Conservation (phyloP, 768 basidiomycete species). For the Mrakia frigida region DNA sequence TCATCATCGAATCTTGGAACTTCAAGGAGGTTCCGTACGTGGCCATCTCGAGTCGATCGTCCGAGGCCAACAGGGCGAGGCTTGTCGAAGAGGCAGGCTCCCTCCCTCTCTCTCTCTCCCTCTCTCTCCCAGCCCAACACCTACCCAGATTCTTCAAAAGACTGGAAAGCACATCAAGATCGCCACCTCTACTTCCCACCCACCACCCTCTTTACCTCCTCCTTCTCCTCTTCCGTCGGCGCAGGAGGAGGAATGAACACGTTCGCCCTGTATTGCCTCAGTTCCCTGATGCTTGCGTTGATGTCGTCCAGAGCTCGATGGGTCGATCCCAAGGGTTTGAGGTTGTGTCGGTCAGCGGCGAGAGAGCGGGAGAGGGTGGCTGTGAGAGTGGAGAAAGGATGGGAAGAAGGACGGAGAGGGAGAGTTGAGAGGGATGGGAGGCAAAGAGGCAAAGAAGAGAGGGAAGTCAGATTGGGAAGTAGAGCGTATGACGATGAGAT, state of each 20-base stretch:
- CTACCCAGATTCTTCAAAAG: too few species aligned
- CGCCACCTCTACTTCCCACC: neutral
- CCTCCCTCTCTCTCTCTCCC: too few species aligned
- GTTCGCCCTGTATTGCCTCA: conserved; percentile 19
- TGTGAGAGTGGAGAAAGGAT: neutral
- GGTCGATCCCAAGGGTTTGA: conserved; percentile 3
- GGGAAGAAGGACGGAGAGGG: neutral
- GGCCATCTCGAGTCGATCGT: too few species aligned
- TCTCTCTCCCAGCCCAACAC: too few species aligned
- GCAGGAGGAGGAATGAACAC: conserved; percentile 8
- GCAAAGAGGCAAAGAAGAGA: neutral
- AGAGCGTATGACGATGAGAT: neutral
- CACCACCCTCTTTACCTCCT: conserved; percentile 27
- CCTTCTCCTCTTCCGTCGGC: neutral
- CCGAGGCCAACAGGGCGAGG: too few species aligned
- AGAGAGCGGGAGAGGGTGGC: conserved; percentile 8
- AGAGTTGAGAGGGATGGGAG: neutral
- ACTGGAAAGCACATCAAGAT: too few species aligned
- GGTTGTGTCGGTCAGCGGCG: neutral
- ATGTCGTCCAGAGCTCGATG: conserved; percentile 33
- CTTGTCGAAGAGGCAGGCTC: too few species aligned
- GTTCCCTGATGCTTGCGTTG: conserved; percentile 25
- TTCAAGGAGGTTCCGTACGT: too few species aligned
- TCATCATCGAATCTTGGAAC: too few species aligned
- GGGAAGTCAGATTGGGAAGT: neutral